Percentiles rank a stretch among this genome's conserved stretches.
These are phyloP conservation scores for Ammopiptanthus mongolicus DNA, from an alignment of 306 rosid genomes.

Conservation along the genomic window DNA sequence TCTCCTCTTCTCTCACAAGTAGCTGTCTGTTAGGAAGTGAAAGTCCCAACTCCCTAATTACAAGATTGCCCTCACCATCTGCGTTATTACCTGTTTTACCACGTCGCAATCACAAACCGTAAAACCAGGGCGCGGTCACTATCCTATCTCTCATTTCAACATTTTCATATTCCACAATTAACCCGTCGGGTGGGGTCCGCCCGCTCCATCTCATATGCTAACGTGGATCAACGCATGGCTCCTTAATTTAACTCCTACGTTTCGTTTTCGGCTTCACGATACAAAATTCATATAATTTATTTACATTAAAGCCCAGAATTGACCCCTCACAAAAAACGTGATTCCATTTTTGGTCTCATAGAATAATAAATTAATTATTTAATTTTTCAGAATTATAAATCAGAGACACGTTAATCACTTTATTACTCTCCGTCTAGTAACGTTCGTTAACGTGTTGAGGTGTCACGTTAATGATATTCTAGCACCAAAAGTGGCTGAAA, in stretches of 20 bases:
- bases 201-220: neutral
- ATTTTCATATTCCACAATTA: neutral
- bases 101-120: slow-evolving; percentile 26
- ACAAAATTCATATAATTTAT: no score
- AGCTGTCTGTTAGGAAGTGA: slow-evolving; percentile 73
- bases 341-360: no score
- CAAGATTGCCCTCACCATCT: slow-evolving; percentile 24
- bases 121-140: slow-evolving; percentile 24
- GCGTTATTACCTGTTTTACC: slow-evolving; percentile 31
- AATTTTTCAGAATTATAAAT: no score
- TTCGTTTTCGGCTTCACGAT: neutral
- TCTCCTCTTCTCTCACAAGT: slow-evolving; percentile 13
- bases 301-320: no score
- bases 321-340: no score
- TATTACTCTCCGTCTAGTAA: no score
- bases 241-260: neutral
- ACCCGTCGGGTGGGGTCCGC: slow-evolving; percentile 13
- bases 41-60: neutral
- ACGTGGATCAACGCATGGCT: neutral
- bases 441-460: no score
- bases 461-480: no score
- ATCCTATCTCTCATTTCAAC: neutral
- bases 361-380: no score
- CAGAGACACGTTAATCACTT: no score
- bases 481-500: no score